Base-by-base conservation (phyloP, 2,329 filamentous ascomycete genomes). In the Fusarium sp. region DNA sequence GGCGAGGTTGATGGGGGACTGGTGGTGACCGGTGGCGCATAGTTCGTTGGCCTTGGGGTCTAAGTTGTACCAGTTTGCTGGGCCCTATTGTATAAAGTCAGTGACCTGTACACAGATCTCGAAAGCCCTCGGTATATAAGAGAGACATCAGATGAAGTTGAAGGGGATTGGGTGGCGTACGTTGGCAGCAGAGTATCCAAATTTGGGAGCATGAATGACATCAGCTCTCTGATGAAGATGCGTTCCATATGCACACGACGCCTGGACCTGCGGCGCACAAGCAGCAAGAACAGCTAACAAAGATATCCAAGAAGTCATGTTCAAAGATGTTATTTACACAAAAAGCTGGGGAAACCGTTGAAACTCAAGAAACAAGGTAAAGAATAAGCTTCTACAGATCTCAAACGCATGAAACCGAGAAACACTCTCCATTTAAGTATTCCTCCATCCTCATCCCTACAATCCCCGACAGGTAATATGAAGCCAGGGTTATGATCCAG, bases 1-100 rank as follows among this genome's bases (percentile, higher is more conserved):
- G 10, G 72, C 81, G 70, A 90, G 80, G 78, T 89, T 85, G 78
- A 91, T 89, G 60, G 89, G 89, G 1, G 88, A 90, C 79, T 90
- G 89, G 59, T 83, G 80, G 20, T 74, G 82, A 41, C 89, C 88
- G 6, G 77, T 80, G 44, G 84, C 84, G 77, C 89, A 90, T 17
- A 82, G 78, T 15, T 78, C 77, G 78, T 89, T 88, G 31, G 70
- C 70, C 22, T 81, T 80, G 17, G 74, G 67, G 54, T 83, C 79
- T 33, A 89, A 81, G 9, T 80, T 80, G 42, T 85, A 83, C 88
- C 88, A 90, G 79, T 86, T 87, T 63, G 88, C 80, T 1, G 88
- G 88, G 11, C 88, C 88, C 44, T 80, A 1, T 35, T 9, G 79
- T 24, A 4, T 3, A 4, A n/a, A 9, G 47, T 71, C 26, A 72